phyloP scores from a whole-genome alignment of 306 rosid genomes.

The Cicer arietinum region DNA sequence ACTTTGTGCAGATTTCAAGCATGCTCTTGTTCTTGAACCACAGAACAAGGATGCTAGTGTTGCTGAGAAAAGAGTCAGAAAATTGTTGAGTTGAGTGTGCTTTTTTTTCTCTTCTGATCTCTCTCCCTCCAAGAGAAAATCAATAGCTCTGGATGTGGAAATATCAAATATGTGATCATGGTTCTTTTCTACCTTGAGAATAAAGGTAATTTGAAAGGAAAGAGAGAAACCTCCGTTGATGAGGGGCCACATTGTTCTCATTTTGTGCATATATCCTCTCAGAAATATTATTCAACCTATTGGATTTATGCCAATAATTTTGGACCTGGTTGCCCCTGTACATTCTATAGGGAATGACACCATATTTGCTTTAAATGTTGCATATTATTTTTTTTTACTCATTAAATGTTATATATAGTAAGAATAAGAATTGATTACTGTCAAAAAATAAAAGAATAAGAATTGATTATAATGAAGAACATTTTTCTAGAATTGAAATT shows the following conservation, averaged over 20 bases:
- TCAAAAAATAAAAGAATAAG: background rate
- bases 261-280: slow-evolving; percentile 23
- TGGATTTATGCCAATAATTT: slow-evolving; percentile 11
- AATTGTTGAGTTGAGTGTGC: slow-evolving; percentile 55
- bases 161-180: background rate
- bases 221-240: slow-evolving; percentile 23
- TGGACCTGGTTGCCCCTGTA: slow-evolving; percentile 24
- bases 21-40: slow-evolving; percentile 85
- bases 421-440: background rate
- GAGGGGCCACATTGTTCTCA: slow-evolving; percentile 34
- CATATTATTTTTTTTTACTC: background rate
- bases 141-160: slow-evolving; percentile 2
- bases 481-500: slow-evolving; percentile 15
- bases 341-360: background rate
- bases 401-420: background rate
- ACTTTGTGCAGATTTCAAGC: slow-evolving; percentile 74
- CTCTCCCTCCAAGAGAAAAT: slow-evolving; percentile 24
- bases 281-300: slow-evolving; percentile 7
- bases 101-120: slow-evolving; percentile 9
- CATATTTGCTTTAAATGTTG: slow-evolving; percentile 12
- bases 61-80: slow-evolving; percentile 71
- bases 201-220: background rate
- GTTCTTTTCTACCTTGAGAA: slow-evolving; percentile 17
- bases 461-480: background rate
- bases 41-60: slow-evolving; percentile 69